These are phyloP conservation scores for Tetragonia tetragonoides DNA, from an alignment of 148 eudicot genomes.

Conservation along the genomic window DNA sequence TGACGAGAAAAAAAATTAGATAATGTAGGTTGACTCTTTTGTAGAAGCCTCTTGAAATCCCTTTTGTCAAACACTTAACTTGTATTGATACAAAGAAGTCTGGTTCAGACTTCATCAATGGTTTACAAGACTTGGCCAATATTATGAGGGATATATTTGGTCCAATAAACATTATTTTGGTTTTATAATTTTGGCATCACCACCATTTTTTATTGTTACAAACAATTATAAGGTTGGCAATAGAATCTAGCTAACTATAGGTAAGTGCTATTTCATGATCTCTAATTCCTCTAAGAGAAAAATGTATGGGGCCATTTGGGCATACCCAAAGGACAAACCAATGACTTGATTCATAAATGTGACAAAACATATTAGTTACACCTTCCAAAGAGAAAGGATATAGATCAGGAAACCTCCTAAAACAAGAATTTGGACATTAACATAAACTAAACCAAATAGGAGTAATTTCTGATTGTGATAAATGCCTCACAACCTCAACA, in stretches of 20 bases:
- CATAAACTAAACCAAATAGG: neutral
- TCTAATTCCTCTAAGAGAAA: no score
- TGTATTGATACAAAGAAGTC: neutral
- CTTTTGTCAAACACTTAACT: neutral
- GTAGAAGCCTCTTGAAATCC: neutral
- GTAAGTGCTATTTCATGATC: neutral
- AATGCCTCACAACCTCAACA: neutral
- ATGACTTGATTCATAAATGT: conserved; percentile 11
- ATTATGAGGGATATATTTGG: neutral
- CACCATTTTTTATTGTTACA: no score
- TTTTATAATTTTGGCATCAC: neutral
- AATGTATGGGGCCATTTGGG: neutral
- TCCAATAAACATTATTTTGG: neutral
- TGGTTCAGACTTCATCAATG: conserved; percentile 4
- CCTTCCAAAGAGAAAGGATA: conserved; percentile 15
- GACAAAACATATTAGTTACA: conserved; percentile 7
- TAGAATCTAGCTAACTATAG: neutral
- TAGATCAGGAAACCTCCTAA: conserved; percentile 7
- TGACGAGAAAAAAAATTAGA: no score
- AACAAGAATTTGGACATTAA: neutral
- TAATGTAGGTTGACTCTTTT: neutral
- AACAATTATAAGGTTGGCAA: conserved; percentile 13
- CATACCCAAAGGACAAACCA: neutral
- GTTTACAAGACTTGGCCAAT: neutral
- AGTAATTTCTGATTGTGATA: neutral